Conservation (phyloP, 2,329 filamentous ascomycete genomes). For the Diplodia mutila region DNA sequence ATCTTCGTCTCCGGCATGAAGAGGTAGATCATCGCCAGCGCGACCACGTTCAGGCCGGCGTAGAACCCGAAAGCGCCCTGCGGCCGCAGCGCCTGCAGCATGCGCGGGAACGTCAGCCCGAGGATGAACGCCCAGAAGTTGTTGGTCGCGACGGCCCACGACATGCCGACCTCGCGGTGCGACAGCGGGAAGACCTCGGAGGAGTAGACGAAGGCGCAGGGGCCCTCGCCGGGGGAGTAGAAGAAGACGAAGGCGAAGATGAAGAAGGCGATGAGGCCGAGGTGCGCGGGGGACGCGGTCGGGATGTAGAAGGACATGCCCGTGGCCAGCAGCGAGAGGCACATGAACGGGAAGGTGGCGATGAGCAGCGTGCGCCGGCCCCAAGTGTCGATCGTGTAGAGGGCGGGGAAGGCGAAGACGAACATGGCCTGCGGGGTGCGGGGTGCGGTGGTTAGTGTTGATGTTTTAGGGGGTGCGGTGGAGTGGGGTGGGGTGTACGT, state of each 20-base stretch:
- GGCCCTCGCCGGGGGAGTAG: constrained; percentile 48
- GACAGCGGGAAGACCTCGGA: constrained; percentile 73
- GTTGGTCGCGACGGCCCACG: constrained; percentile 68
- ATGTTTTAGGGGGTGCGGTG: no score
- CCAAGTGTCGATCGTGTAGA: constrained; percentile 60
- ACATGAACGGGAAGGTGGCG: constrained; percentile 57
- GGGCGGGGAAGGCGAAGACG: constrained; percentile 61
- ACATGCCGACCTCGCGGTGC: constrained; percentile 73
- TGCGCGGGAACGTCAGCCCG: constrained; percentile 64
- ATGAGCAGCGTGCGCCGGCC: constrained; percentile 57
- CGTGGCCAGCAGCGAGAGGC: constrained; percentile 50
- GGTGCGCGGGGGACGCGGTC: constrained; percentile 42
- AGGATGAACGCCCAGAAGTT: constrained; percentile 62
- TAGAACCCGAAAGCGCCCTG: constrained; percentile 66
- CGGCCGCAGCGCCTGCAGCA: constrained; percentile 56
- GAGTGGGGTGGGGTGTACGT: background rate
- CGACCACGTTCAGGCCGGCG: constrained; percentile 61
- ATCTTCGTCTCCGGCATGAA: constrained; percentile 56
- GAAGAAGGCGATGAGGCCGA: constrained; percentile 59
- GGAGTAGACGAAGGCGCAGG: constrained; percentile 69
- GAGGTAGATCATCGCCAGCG: constrained; percentile 61
- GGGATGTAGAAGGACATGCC: constrained; percentile 59
- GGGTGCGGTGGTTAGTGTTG: no score
- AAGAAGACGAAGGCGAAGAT: constrained; percentile 60
- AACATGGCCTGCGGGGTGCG: constrained; percentile 55